Evolutionary conservation across 2,329 filamentous ascomycete genomes (phyloP), one percentile per base, ranked within the genome.

Genomic region (Diaporthe vaccinii): DNA sequence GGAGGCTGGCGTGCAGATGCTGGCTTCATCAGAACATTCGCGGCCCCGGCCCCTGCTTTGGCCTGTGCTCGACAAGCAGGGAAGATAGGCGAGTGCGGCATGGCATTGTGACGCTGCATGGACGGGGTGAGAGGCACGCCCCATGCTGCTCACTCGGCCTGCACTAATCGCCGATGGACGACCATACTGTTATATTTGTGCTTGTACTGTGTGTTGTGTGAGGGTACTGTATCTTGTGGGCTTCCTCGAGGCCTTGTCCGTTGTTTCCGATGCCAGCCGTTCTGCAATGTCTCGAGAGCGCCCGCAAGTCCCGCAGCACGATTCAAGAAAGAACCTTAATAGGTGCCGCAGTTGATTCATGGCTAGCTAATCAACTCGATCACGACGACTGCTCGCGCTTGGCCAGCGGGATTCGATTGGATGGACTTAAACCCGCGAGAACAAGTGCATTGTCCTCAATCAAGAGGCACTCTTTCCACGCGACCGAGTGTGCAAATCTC

Each of bases 1-100:
- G 65, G 65, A 62, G 71, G 75, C 72, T 76, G 72, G 65, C 67
- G 75, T 61, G 75, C 58, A 68, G 58, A 62, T 76, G 46, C 74
- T 58, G 46, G 44, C 41, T 49, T 75, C 49, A 53, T 46, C 41
- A 59, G 69, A 58, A 72, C 51, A 68, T 49, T 73, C 36, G 34
- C 34, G 34, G 46, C 49, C 44, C 58, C 53, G 46, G 70, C 58
- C 72, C 75, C 65, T 74, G 72, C 59, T 69, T 67, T 75, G 74
- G 67, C 49, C 61, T 49, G 31, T 72, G 69, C 41, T 57, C 49
- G 41, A 49, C 49, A 10, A 73, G 69, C 57, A 57, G 51, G 59
- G 44, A 22, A 68, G 46, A 73, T 44, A 73, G 62, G 72, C 67
- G 67, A 74, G 58, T 73, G 72, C 74, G 74, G 67, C 28, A 75